Conservation (phyloP, 768 basidiomycete genomes). For the Serendipita sp. region DNA sequence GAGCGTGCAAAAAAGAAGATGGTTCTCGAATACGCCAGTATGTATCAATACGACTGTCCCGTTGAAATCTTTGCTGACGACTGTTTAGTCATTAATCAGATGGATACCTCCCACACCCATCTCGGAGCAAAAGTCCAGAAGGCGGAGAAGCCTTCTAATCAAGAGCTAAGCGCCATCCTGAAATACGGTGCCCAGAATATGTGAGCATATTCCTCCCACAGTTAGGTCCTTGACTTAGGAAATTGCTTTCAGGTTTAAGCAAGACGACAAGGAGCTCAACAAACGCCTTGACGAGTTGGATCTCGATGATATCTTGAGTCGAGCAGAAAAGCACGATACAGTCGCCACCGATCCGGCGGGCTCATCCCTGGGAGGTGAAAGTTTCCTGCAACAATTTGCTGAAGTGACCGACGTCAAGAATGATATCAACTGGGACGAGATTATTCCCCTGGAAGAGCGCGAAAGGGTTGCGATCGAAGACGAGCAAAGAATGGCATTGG, state of each 20-base stretch:
- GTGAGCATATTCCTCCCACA: too few relatives aligned
- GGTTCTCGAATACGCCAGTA: constrained; percentile 98
- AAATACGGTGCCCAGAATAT: constrained; percentile 99
- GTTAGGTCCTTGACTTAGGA: neutral
- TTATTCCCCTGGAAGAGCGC: constrained; percentile 87
- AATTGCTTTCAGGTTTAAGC: constrained; percentile 62
- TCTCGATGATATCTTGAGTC: constrained; percentile 91
- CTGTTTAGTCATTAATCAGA: constrained; percentile 89
- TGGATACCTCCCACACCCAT: constrained; percentile 97
- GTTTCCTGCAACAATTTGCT: constrained; percentile 89
- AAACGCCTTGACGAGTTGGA: constrained; percentile 99
- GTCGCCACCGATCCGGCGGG: constrained; percentile 64
- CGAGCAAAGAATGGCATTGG: constrained; percentile 56
- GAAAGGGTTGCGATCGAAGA: constrained; percentile 72
- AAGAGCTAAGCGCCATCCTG: constrained; percentile 90
- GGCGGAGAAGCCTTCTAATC: constrained; percentile 79
- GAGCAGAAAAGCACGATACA: constrained; percentile 95
- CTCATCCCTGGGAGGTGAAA: constrained; percentile 92
- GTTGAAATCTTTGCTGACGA: neutral
- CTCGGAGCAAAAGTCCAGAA: constrained; percentile 59
- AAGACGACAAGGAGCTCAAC: constrained; percentile 82
- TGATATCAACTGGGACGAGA: constrained; percentile 98
- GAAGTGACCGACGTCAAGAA: constrained; percentile 96
- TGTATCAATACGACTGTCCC: constrained; percentile 23
- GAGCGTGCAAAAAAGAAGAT: constrained; percentile 99